phyloP scores from a whole-genome alignment of 768 basidiomycete species.

The Suillus variegatus region DNA sequence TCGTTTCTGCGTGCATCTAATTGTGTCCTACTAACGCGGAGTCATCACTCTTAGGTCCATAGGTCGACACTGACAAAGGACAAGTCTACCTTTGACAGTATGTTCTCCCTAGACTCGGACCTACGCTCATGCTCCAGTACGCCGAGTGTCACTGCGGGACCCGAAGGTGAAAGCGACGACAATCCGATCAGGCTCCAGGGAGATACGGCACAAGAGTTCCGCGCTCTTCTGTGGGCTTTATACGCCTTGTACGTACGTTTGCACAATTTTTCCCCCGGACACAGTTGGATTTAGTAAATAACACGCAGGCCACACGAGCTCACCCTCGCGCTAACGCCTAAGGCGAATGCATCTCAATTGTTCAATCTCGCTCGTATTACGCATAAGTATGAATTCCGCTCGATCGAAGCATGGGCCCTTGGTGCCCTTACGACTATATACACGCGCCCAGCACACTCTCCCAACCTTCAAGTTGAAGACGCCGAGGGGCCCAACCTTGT shows the following conservation, averaged over 20 bases:
- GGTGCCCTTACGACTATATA: conserved; percentile 42
- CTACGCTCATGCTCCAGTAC: conserved; percentile 26
- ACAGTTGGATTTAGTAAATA: conserved; percentile 7
- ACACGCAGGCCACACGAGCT: conserved; percentile 45
- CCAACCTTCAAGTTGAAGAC: conserved; percentile 25
- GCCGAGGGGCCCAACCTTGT: conserved; percentile 40
- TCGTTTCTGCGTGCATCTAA: conserved; percentile 3
- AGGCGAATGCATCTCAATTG: conserved; percentile 45
- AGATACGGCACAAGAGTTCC: conserved; percentile 51
- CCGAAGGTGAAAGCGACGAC: conserved; percentile 52
- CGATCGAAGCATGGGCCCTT: conserved; percentile 47
- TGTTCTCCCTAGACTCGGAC: conserved; percentile 45
- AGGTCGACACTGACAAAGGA: conserved; percentile 45
- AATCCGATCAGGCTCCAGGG: conserved; percentile 48
- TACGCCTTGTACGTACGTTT: conserved; percentile 48
- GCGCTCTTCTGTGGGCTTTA: conserved; percentile 54
- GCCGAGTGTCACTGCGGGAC: conserved; percentile 30
- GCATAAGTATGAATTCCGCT: conserved; percentile 48
- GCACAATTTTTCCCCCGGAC: not conserved
- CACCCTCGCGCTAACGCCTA: conserved; percentile 41
- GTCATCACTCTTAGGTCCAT: conserved; percentile 32
- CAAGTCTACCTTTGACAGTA: conserved; percentile 46
- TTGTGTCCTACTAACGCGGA: conserved; percentile 24
- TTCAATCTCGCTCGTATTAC: conserved; percentile 50
- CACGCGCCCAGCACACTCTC: conserved; percentile 29